Evolutionary conservation across 1,284 basidiomycete species (phyloP).

Genomic region (Leccinum fuscescens): DNA sequence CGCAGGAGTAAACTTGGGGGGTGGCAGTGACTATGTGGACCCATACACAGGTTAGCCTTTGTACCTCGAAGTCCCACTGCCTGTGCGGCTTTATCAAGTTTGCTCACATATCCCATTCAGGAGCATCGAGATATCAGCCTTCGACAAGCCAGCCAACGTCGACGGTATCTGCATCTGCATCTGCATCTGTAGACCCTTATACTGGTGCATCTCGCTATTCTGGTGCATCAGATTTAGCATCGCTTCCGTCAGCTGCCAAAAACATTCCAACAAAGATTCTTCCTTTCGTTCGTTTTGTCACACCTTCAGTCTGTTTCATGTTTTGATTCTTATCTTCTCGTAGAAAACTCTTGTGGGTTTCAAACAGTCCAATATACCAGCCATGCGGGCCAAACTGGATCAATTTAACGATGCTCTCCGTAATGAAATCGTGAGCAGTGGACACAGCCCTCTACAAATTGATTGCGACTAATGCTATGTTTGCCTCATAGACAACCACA

Average conservation of each 20-base stretch:
- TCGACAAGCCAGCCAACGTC: slow-evolving; percentile 12
- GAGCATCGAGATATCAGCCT: slow-evolving; percentile 32
- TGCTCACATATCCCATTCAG: slow-evolving; percentile 25
- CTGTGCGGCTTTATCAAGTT: slow-evolving; percentile 9
- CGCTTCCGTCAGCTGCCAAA: too few relatives aligned
- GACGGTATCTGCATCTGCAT: slow-evolving; percentile 17
- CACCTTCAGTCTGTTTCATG: not conserved
- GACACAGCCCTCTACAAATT: not conserved
- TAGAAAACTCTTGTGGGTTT: slow-evolving; percentile 68
- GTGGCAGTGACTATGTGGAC: slow-evolving; percentile 69
- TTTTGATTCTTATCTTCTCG: slow-evolving; percentile 5
- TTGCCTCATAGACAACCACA: slow-evolving; percentile 54
- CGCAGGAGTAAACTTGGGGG: slow-evolving; percentile 68
- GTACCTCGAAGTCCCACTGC: slow-evolving; percentile 9
- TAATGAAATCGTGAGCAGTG: slow-evolving; percentile 57
- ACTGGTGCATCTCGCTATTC: too few relatives aligned
- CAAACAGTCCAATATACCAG: slow-evolving; percentile 85
- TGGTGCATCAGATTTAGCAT: too few relatives aligned
- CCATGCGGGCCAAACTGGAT: slow-evolving; percentile 81
- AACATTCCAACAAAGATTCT: slow-evolving; percentile 55
- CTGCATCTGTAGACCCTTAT: slow-evolving; percentile 5
- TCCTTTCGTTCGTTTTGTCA: slow-evolving; percentile 52
- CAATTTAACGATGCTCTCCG: slow-evolving; percentile 78
- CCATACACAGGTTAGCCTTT: slow-evolving; percentile 78
- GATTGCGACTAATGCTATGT: slow-evolving; percentile 1